Percentiles rank a stretch among this genome's conserved stretches.
phyloP scores from a whole-genome alignment of 75 land plant genomes.

The Chamaecyparis obtusa region DNA sequence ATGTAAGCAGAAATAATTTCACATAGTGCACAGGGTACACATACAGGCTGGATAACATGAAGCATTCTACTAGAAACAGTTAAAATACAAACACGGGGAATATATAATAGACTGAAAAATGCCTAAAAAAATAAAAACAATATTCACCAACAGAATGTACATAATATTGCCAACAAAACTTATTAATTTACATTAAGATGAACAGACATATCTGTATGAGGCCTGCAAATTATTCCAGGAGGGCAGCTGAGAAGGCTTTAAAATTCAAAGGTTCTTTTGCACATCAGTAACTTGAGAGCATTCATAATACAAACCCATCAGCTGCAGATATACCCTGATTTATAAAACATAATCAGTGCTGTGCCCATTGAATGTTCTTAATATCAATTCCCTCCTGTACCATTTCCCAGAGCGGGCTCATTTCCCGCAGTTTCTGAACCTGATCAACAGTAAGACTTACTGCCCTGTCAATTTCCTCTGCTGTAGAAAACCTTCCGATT shows the following conservation, averaged over 20 bases:
- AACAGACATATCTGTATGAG: neutral
- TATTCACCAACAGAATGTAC: neutral
- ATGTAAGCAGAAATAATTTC: neutral
- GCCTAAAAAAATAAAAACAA: too few species aligned
- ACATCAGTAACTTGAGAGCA: neutral
- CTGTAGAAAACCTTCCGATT: slow-evolving; percentile 93
- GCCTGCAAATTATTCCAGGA: neutral
- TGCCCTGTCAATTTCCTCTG: slow-evolving; percentile 81
- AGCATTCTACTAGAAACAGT: neutral
- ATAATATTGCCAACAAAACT: neutral
- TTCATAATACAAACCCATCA: neutral
- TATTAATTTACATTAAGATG: neutral
- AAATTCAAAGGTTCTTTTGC: neutral
- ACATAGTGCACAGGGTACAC: neutral
- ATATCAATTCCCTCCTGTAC: slow-evolving; percentile 92
- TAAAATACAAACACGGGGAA: neutral
- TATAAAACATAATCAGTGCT: slow-evolving; percentile 46
- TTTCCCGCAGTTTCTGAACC: slow-evolving; percentile 86
- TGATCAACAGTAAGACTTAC: slow-evolving; percentile 77
- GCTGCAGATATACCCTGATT: neutral
- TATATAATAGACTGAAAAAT: neutral
- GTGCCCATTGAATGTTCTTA: slow-evolving; percentile 92
- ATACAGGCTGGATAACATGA: neutral
- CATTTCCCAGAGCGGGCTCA: slow-evolving; percentile 99
- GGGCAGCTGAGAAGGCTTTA: neutral